Base-by-base conservation (phyloP, 208 protist species). In the Tritrichomonas foetus region DNA sequence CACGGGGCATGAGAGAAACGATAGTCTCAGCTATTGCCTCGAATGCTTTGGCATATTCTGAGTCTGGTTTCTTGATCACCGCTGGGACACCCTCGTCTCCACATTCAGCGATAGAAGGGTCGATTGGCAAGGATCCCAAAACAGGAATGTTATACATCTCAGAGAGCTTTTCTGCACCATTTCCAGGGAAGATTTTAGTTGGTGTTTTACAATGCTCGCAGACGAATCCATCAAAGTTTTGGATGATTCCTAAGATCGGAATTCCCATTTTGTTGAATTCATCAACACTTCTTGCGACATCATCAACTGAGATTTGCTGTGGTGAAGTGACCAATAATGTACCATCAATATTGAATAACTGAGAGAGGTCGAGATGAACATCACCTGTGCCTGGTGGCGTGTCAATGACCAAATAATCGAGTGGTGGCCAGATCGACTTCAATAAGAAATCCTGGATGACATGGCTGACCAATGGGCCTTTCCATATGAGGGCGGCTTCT, bases 321-420 rank as follows among this genome's bases (percentile, higher is more conserved):
- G 95, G 95, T 36, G 94, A 95, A 22, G 94, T 95, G 39, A 96
- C 95, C 3, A 95, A 69, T 8, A 96, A 39, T 22, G 82, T 89
- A n/a, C 69, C 78, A 41, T 93, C 72, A 27, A 95, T 80, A 22
- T 78, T 47, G 39, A 93, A 64, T 44, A 89, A 74, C 94, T 96
- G 95, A 33, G 47, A 57, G 16, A 96, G 82, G 9, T 94, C 94
- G 33, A 96, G 93, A 0, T 95, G 94, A 55, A 96, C 94, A 93
- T 96, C 95, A 66, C 95, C 94, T 36, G 95, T 96, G 25, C 95
- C 95, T 30, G 95, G 95, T 8, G 95, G 95, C 61, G 95, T 94
- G 93, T 96, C 95, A 49, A 96, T 61, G 20, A 96, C 82, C 0
- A 96, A 94, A 49, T 95, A 96, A 93, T 96, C 95, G 2, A 96